Conservation (phyloP, 2,329 filamentous ascomycete genomes). For the Cordyceps cicadae region DNA sequence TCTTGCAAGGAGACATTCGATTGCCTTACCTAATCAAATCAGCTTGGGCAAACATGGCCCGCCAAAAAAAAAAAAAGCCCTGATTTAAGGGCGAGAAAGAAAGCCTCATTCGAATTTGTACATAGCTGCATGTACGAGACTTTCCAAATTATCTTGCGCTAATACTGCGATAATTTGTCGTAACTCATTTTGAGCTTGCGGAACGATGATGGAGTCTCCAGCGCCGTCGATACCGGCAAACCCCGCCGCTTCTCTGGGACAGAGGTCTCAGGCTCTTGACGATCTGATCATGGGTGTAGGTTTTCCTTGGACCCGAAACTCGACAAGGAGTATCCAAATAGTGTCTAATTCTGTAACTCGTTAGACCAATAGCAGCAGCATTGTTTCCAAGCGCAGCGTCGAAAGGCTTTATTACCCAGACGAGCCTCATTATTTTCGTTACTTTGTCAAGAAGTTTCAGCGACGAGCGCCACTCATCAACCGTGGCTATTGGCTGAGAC, state of each 20-base stretch:
- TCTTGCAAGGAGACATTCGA: background rate
- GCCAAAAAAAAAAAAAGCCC: background rate
- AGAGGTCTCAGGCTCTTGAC: constrained; percentile 29
- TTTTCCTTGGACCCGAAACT: constrained; percentile 9
- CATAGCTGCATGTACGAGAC: background rate
- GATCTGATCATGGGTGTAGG: constrained; percentile 49
- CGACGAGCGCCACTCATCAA: constrained; percentile 83
- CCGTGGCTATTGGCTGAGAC: constrained; percentile 77
- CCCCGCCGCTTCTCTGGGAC: constrained; percentile 14
- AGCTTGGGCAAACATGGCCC: background rate
- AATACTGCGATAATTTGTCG: background rate
- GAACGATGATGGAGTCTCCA: background rate
- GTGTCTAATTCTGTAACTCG: background rate
- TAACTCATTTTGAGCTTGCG: background rate
- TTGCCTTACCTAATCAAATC: constrained; percentile 9
- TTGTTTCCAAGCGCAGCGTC: constrained; percentile 88
- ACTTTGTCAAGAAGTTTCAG: constrained; percentile 79
- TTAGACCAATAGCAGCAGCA: constrained; percentile 83
- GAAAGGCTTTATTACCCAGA: constrained; percentile 73
- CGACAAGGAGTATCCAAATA: background rate
- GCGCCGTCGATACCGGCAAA: background rate
- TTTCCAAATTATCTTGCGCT: background rate
- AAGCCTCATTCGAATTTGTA: background rate
- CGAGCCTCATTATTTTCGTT: constrained; percentile 76
- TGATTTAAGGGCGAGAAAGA: background rate